Conservation (phyloP, 2,329 filamentous ascomycete species). For the Diplodia intermedia region DNA sequence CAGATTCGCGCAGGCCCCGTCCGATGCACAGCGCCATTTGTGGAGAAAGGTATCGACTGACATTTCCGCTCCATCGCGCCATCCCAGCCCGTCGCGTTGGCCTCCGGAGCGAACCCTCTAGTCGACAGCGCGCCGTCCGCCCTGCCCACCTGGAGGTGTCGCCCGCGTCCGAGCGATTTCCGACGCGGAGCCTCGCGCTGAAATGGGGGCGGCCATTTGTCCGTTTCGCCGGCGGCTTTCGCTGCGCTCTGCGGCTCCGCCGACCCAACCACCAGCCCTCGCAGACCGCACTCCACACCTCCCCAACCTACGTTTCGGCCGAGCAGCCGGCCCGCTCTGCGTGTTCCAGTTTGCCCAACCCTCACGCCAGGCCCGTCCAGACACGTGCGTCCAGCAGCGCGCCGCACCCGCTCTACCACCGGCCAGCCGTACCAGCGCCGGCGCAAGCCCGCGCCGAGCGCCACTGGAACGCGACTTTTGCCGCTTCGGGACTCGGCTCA, state of each 20-base stretch:
- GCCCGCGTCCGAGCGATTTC: slow-evolving; percentile 23
- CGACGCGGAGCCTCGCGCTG: slow-evolving; percentile 5
- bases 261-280: slow-evolving; percentile 10
- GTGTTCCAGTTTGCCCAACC: background rate
- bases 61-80: slow-evolving; percentile 31
- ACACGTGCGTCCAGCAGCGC: slow-evolving; percentile 22
- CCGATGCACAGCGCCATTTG: slow-evolving; percentile 22
- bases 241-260: slow-evolving; percentile 22
- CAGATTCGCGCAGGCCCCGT: slow-evolving; percentile 21
- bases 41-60: slow-evolving; percentile 29
- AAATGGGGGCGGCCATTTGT: slow-evolving; percentile 22
- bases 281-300: slow-evolving; percentile 17
- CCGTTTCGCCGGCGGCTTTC: slow-evolving; percentile 30
- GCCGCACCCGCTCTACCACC: slow-evolving; percentile 11
- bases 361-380: slow-evolving; percentile 23
- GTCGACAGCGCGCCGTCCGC: slow-evolving; percentile 6
- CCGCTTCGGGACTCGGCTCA: slow-evolving; percentile 20
- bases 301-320: slow-evolving; percentile 20
- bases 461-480: slow-evolving; percentile 12
- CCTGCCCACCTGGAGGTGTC: background rate
- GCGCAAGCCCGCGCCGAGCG: slow-evolving; percentile 6
- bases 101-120: slow-evolving; percentile 28
- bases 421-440: background rate
- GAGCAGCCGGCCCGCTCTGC: background rate
- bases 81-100: slow-evolving; percentile 8